A percentile compares a stretch with the other conserved stretches of the same genome.
Evolutionary conservation across 768 basidiomycete genomes (phyloP).

Genomic region (Suillus paluster): DNA sequence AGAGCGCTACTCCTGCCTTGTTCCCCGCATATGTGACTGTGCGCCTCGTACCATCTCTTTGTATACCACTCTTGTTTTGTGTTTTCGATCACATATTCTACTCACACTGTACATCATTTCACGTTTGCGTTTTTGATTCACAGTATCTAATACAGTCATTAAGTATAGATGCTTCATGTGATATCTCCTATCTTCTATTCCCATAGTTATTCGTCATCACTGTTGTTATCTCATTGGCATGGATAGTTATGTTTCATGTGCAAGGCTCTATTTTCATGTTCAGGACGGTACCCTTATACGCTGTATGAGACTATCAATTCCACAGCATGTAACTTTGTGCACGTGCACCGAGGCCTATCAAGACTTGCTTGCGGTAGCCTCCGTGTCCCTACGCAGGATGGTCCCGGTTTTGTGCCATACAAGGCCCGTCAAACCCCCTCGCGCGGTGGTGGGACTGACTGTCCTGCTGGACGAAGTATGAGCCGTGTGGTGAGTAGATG

Average conservation of each 20-base stretch:
- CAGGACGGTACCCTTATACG: background rate
- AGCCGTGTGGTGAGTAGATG: too few relatives aligned
- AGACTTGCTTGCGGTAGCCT: background rate
- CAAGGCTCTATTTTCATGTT: background rate
- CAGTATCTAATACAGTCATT: conserved; percentile 22
- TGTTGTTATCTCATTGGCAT: conserved; percentile 5
- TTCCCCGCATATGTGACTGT: conserved; percentile 9
- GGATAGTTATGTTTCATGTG: background rate
- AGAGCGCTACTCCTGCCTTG: background rate
- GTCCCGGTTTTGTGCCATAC: too few relatives aligned
- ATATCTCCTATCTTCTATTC: conserved; percentile 11
- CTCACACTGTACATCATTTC: conserved; percentile 15
- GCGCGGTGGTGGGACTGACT: too few relatives aligned
- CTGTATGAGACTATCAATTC: background rate
- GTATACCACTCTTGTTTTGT: conserved; percentile 34
- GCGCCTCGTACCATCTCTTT: conserved; percentile 13
- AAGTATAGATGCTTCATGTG: conserved; percentile 24
- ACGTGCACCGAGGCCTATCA: background rate
- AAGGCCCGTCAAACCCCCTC: too few relatives aligned
- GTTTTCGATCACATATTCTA: conserved; percentile 9
- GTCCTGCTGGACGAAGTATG: too few relatives aligned
- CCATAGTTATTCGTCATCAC: conserved; percentile 8
- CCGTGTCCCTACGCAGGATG: too few relatives aligned
- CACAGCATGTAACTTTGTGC: background rate
- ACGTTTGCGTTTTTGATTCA: conserved; percentile 19